These are phyloP conservation scores for Leccinum fuscescens DNA, from an alignment of 1,284 basidiomycete species.

Conservation along the genomic window DNA sequence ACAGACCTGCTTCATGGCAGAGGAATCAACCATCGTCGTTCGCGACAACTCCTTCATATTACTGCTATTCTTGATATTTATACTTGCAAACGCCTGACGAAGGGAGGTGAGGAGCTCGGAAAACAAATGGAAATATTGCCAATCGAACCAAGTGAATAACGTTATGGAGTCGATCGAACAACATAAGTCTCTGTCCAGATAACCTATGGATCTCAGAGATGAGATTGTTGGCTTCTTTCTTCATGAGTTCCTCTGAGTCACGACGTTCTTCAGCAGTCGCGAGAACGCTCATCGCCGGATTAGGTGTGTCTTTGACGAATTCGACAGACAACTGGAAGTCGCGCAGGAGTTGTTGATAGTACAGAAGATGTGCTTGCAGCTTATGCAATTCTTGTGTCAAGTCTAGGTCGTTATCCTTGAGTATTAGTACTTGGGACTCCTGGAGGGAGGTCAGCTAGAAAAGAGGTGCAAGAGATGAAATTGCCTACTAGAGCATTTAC, in stretches of 20 bases:
- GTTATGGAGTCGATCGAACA: slow-evolving; percentile 48
- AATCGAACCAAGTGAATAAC: slow-evolving; percentile 44
- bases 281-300: slow-evolving; percentile 40
- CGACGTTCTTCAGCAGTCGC: slow-evolving; percentile 14
- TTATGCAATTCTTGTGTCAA: slow-evolving; percentile 50
- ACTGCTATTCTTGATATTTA: slow-evolving; percentile 48
- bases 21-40: slow-evolving; percentile 45
- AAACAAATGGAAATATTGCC: not conserved
- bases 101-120: not conserved
- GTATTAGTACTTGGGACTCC: slow-evolving; percentile 48
- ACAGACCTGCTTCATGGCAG: slow-evolving; percentile 48
- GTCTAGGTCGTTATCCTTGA: slow-evolving; percentile 36
- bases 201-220: slow-evolving; percentile 47
- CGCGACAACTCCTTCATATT: slow-evolving; percentile 45
- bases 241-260: slow-evolving; percentile 33
- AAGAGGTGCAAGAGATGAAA: not conserved
- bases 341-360: slow-evolving; percentile 50
- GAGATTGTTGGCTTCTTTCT: slow-evolving; percentile 43
- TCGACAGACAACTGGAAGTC: slow-evolving; percentile 50
- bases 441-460: slow-evolving; percentile 16
- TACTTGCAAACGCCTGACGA: slow-evolving; percentile 46
- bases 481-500: slow-evolving; percentile 44
- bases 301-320: slow-evolving; percentile 45
- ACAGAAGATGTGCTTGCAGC: slow-evolving; percentile 52
- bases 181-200: slow-evolving; percentile 41